These are phyloP conservation scores for Aegilops speltoides DNA, from an alignment of 176 grass and related monocot species.

Conservation along the genomic window DNA sequence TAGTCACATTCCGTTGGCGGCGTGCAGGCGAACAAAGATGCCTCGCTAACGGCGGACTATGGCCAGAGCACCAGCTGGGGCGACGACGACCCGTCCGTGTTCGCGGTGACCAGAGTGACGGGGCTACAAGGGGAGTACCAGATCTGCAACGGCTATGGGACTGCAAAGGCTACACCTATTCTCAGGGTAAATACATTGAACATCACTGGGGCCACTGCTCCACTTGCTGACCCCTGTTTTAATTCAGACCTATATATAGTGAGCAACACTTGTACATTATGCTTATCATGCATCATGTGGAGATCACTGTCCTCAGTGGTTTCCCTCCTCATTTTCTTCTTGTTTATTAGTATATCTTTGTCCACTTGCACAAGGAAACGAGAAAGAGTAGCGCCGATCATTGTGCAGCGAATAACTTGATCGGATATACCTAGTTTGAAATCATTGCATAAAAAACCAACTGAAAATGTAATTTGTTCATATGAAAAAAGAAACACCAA, in stretches of 20 bases:
- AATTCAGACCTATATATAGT: neutral
- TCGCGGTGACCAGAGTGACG: neutral
- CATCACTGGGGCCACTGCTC: too few species aligned
- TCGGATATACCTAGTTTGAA: too few species aligned
- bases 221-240: too few species aligned
- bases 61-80: slow-evolving; percentile 28
- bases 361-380: neutral
- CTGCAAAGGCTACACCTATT: slow-evolving; percentile 11
- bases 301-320: neutral
- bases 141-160: slow-evolving; percentile 46
- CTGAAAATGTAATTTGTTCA: too few species aligned
- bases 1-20: neutral
- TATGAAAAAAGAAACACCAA: too few species aligned
- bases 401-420: neutral
- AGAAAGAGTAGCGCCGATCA: neutral
- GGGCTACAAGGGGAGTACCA: slow-evolving; percentile 43
- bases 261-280: neutral
- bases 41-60: slow-evolving; percentile 28
- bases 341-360: neutral
- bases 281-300: neutral
- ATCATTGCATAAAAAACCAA: too few species aligned
- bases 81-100: slow-evolving; percentile 39
- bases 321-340: neutral
- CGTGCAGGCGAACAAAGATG: neutral
- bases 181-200: slow-evolving; percentile 21